A percentile compares a stretch with the other conserved stretches of the same genome.
Evolutionary conservation across 108 stramenopile genomes (phyloP).

Genomic region (Parietichytrium sp.): DNA sequence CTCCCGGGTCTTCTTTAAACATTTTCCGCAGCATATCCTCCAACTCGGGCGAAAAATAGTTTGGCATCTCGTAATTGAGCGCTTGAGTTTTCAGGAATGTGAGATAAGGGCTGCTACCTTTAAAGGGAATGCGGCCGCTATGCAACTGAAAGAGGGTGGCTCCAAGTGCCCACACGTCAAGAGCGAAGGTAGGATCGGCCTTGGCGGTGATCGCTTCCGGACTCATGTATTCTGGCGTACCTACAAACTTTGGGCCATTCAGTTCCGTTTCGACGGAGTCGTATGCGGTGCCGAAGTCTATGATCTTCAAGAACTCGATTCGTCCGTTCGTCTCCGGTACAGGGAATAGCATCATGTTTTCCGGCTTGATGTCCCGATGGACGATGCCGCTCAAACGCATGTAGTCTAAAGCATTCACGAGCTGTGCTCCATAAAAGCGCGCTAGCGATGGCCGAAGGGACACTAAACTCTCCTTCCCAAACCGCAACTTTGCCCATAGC

Average conservation of each 20-base stretch:
- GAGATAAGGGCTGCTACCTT: neutral
- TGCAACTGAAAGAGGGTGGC: constrained; percentile 35
- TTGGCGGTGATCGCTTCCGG: constrained; percentile 84
- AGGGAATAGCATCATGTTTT: constrained; percentile 75
- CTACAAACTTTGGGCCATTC: constrained; percentile 98
- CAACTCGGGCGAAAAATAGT: neutral
- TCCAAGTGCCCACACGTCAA: constrained; percentile 42
- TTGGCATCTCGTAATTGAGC: constrained; percentile 33
- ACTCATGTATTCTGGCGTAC: constrained; percentile 97
- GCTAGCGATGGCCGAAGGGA: constrained; percentile 63
- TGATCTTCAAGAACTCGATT: constrained; percentile 72
- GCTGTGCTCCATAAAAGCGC: constrained; percentile 73
- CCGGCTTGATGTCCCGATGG: constrained; percentile 95
- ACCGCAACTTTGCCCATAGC: constrained; percentile 76
- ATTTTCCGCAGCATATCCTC: neutral
- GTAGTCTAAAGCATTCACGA: constrained; percentile 82
- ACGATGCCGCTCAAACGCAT: constrained; percentile 83
- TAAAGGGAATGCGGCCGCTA: constrained; percentile 30
- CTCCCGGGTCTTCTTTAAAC: neutral
- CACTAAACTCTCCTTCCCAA: neutral
- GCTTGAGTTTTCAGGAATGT: constrained; percentile 38
- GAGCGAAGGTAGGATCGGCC: constrained; percentile 38
- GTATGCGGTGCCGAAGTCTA: constrained; percentile 97
- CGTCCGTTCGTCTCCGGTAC: constrained; percentile 59
- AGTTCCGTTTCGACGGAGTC: constrained; percentile 83